Conservation (phyloP, 768 basidiomycete genomes). For the Ramaria rubella region DNA sequence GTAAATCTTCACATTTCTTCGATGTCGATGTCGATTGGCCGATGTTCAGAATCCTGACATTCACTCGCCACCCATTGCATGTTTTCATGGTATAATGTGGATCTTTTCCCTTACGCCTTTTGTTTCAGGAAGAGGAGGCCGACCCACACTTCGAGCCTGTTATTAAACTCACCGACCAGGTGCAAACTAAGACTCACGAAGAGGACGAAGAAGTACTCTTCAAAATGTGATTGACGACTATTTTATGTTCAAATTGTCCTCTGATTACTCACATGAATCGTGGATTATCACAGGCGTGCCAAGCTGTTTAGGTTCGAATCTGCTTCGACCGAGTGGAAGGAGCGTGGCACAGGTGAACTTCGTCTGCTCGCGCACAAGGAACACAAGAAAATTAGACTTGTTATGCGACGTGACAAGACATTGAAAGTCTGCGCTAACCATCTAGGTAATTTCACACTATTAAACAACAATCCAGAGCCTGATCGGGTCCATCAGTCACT, state of each 20-base stretch:
- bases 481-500: slow-evolving; percentile 47
- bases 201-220: slow-evolving; percentile 90
- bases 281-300: slow-evolving; percentile 64
- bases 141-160: slow-evolving; percentile 95
- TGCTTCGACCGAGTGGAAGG: slow-evolving; percentile 86
- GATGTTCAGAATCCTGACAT: slow-evolving; percentile 5
- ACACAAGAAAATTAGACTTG: slow-evolving; percentile 86
- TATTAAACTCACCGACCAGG: slow-evolving; percentile 91
- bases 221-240: slow-evolving; percentile 58
- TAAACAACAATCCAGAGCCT: background rate
- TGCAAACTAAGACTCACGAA: slow-evolving; percentile 91
- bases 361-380: slow-evolving; percentile 86
- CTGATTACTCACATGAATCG: slow-evolving; percentile 1
- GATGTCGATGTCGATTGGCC: background rate
- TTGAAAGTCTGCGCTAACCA: slow-evolving; percentile 99
- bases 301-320: slow-evolving; percentile 95
- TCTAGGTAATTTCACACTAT: slow-evolving; percentile 48
- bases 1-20: slow-evolving; percentile 1
- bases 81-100: background rate
- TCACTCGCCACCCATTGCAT: slow-evolving; percentile 4
- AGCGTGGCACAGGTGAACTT: slow-evolving; percentile 94
- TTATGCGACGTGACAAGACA: slow-evolving; percentile 99
- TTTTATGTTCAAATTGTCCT: background rate
- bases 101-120: background rate
- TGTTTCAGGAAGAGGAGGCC: slow-evolving; percentile 59